Percentiles rank a stretch among this genome's conserved stretches.
These are phyloP conservation scores for Sporothrix humicola DNA, from an alignment of 2,329 filamentous ascomycete species.

Conservation along the genomic window DNA sequence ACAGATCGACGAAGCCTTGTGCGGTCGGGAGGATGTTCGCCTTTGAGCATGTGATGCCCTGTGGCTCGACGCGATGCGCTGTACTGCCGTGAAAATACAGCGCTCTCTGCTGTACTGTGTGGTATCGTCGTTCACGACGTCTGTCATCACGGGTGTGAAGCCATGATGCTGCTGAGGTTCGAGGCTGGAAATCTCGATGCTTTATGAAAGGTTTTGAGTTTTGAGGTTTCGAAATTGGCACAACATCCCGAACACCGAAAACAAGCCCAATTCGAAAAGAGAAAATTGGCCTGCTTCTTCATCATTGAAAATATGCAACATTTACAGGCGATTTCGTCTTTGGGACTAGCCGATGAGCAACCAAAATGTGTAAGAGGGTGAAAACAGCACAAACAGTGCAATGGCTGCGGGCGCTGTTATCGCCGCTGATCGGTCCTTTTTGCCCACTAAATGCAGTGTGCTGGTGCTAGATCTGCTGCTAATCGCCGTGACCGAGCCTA, in stretches of 20 bases:
- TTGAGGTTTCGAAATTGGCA: too few relatives aligned
- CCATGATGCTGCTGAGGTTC: not conserved
- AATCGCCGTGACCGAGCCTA: too few relatives aligned
- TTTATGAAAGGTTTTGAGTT: too few relatives aligned
- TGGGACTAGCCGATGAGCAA: not conserved
- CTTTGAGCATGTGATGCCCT: constrained; percentile 4
- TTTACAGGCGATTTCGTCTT: constrained; percentile 23
- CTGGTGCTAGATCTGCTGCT: too few relatives aligned
- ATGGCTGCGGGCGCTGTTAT: not conserved
- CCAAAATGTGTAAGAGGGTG: not conserved
- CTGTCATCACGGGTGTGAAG: not conserved
- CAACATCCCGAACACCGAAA: too few relatives aligned
- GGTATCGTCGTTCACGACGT: not conserved
- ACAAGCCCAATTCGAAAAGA: too few relatives aligned
- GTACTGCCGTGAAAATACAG: constrained; percentile 4
- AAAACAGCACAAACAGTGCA: not conserved
- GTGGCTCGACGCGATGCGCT: not conserved
- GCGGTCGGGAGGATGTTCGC: not conserved
- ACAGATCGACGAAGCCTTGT: too few relatives aligned
- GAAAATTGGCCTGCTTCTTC: not conserved
- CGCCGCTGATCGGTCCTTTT: not conserved
- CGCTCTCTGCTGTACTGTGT: not conserved
- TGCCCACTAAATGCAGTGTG: not conserved
- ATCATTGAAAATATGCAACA: not conserved
- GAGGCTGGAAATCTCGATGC: too few relatives aligned